Evolutionary conservation across 129 eudicot species (phyloP), one percentile per base, ranked within the genome.

Genomic region (Escallonia herrerae): DNA sequence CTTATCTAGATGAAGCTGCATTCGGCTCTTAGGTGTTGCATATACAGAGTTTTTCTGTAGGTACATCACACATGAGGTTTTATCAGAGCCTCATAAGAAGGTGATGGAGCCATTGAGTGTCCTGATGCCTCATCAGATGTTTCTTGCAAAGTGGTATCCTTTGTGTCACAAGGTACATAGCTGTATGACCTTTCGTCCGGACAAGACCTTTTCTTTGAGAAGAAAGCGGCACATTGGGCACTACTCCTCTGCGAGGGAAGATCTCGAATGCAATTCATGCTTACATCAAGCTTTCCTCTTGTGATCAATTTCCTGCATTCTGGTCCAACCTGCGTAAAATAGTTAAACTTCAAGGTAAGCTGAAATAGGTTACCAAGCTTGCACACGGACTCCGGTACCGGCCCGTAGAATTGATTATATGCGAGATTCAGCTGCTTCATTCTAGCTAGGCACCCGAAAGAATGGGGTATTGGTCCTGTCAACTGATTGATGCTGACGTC

Each of bases 321-420:
- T 0, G 75, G 76, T 6, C 85, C 85, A 5, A 80, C 73, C 55
- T 76, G 69, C 2, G 81, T 80, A 15, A 80, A 67, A 39, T 72
- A 80, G 56, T 80, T 80, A 11, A 8, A 2, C 7, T 71, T 55
- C 58, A 76, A 64, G 7, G 72, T 44, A 10, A 80, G 70, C 0
- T 45, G 6, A 14, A 37, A 4, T 33, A 80, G 62, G 12, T 60
- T 45, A 2, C 48, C 3, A 6, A 72, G 65, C 10, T 14, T 68
- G 62, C 85, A 80, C 12, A 80, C 7, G 15, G 7, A 3, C 58
- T 80, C 85, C 2, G 85, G 85, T n/a, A 80, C 81, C 14, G 62
- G 44, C 15, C 85, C 81, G 11, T 67, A 80, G 2, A 80, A 33
- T 11, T 41, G 8, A 40, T 80, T 80, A 40, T 22, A 4, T 2